Evolutionary conservation across 345 rosid species (phyloP).

Genomic region (Noccaea bulbosa): DNA sequence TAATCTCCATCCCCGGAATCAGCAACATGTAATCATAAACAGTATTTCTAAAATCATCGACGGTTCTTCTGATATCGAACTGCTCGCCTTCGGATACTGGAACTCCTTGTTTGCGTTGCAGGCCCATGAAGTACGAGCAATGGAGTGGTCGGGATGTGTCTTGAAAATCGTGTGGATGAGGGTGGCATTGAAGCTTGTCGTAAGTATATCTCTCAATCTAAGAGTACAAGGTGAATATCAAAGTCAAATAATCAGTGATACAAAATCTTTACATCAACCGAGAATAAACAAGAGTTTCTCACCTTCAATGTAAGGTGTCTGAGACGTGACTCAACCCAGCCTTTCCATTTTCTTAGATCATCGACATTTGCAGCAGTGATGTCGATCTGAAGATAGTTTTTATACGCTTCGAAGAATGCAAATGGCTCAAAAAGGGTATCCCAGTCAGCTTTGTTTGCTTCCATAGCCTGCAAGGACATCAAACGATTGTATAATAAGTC

Average conservation of each 20-base stretch:
- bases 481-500: slow-evolving; percentile 16
- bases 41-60: slow-evolving; percentile 77
- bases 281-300: slow-evolving; percentile 14
- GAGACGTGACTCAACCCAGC: slow-evolving; percentile 99
- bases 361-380: slow-evolving; percentile 79
- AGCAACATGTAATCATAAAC: slow-evolving; percentile 62
- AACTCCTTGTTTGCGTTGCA: slow-evolving; percentile 93
- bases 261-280: neutral
- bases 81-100: slow-evolving; percentile 73
- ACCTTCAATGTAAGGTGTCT: slow-evolving; percentile 95
- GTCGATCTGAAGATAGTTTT: slow-evolving; percentile 86
- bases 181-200: slow-evolving; percentile 93
- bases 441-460: slow-evolving; percentile 79
- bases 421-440: slow-evolving; percentile 82
- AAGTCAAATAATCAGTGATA: slow-evolving; percentile 19
- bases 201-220: slow-evolving; percentile 91
- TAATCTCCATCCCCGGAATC: slow-evolving; percentile 89
- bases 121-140: slow-evolving; percentile 89
- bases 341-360: slow-evolving; percentile 93
- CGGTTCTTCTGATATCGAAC: slow-evolving; percentile 90
- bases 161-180: slow-evolving; percentile 83
- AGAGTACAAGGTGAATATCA: slow-evolving; percentile 31
- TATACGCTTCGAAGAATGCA: slow-evolving; percentile 93
- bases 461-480: slow-evolving; percentile 79
- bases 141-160: slow-evolving; percentile 72